Percentiles rank a stretch among this genome's conserved stretches.
Conservation (phyloP, 805 yeast genomes). For the Schizosaccharomyces cryophilus region DNA sequence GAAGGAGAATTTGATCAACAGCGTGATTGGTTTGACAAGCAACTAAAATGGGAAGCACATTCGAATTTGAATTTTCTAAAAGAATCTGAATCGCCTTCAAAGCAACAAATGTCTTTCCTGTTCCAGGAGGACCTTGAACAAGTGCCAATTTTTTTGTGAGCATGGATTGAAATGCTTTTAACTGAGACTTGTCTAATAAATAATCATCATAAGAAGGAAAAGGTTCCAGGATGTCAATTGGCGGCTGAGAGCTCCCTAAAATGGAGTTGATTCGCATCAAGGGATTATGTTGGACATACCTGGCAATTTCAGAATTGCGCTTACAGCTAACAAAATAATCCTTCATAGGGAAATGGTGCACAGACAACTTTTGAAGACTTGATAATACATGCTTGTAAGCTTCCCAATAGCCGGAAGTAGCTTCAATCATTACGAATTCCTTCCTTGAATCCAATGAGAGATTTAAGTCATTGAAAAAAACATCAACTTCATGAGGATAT, state of each 20-base stretch:
- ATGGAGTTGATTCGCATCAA: neutral
- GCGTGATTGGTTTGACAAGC: neutral
- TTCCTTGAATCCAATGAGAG: neutral
- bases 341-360: neutral
- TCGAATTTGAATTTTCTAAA: constrained; percentile 39
- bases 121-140: constrained; percentile 95
- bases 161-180: neutral
- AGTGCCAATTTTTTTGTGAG: constrained; percentile 14
- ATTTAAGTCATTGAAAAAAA: neutral
- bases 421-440: neutral
- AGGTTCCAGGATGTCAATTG: neutral
- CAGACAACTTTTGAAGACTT: neutral
- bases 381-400: neutral
- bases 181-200: neutral
- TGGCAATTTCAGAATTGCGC: neutral
- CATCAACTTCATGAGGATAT: neutral
- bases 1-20: neutral
- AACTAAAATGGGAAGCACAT: neutral
- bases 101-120: constrained; percentile 87
- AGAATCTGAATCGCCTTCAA: constrained; percentile 89
- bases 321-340: neutral
- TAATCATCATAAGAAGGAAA: neutral
- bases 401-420: neutral
- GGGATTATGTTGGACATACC: neutral
- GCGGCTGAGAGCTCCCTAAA: neutral